Evolutionary conservation across 192 early-diverging fungal genomes (phyloP), one percentile per base, ranked within the genome.

Genomic region (Cladochytrium replicatum): DNA sequence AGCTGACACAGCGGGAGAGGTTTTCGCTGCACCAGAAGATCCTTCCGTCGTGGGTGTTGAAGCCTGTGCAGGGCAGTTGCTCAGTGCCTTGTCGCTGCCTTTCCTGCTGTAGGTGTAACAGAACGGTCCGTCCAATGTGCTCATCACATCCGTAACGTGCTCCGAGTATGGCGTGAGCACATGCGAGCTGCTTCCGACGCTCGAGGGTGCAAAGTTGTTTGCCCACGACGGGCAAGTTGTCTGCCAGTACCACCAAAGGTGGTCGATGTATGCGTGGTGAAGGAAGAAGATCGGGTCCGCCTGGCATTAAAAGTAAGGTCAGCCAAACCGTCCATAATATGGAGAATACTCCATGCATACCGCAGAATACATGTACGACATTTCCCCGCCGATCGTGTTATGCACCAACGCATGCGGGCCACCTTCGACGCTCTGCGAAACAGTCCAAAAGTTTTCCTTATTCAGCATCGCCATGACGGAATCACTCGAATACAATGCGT

Each of bases 241-340:
- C 66, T 81, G 78, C 72, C 75, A 78, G 51, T 61, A 55, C 50
- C 59, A 68, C 70, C 71, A 81, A 19, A 80, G 58, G 52, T 71
- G 68, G 68, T 76, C 81, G 31, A 80, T 63, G 67, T 74, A 74
- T 37, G 65, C 63, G 59, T 83, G 81, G 54, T 83, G 77, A 26
- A 83, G 50, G 50, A 69, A 80, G 59, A 83, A 83, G 50, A 75
- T 63, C 38, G 74, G 75, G 54, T 83, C 81, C 53, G 71, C n/a
- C n/a, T n/a, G n/a, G n/a, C n/a, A n/a, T n/a, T n/a, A n/a, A n/a
- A n/a, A n/a, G n/a, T n/a, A n/a, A n/a, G n/a, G n/a, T n/a, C n/a
- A n/a, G n/a, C n/a, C n/a, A n/a, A n/a, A n/a, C n/a, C n/a, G n/a
- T n/a, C n/a, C n/a, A n/a, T n/a, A n/a, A n/a, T n/a, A n/a, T n/a